These are phyloP conservation scores for Colletotrichum liriopes DNA, from an alignment of 2,329 filamentous ascomycete genomes.

Conservation along the genomic window DNA sequence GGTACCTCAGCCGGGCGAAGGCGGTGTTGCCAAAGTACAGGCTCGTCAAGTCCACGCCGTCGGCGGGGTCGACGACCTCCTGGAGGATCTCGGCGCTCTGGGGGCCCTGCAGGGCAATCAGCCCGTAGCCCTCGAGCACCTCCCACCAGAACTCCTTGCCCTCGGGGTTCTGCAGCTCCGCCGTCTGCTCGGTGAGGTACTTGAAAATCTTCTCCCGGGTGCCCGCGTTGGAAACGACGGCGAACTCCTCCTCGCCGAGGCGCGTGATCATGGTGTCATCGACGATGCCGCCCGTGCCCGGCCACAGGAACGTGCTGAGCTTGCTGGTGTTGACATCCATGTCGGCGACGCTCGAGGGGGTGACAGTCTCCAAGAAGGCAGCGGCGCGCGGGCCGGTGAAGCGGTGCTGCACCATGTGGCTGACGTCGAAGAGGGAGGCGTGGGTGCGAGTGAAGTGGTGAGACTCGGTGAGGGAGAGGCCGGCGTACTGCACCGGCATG, in stretches of 20 bases:
- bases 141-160: slow-evolving; percentile 77
- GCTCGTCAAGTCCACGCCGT: slow-evolving; percentile 70
- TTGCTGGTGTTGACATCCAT: slow-evolving; percentile 81
- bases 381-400: slow-evolving; percentile 86
- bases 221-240: slow-evolving; percentile 95
- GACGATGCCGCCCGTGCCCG: slow-evolving; percentile 88
- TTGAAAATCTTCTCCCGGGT: slow-evolving; percentile 90
- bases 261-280: slow-evolving; percentile 95
- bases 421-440: slow-evolving; percentile 94
- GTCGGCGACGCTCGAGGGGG: slow-evolving; percentile 79
- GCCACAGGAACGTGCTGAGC: slow-evolving; percentile 87
- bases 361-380: slow-evolving; percentile 86
- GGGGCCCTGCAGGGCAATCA: slow-evolving; percentile 93
- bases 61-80: slow-evolving; percentile 70
- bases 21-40: slow-evolving; percentile 88
- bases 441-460: slow-evolving; percentile 92
- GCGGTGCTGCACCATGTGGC: slow-evolving; percentile 95
- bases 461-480: slow-evolving; percentile 84
- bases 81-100: slow-evolving; percentile 79
- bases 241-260: slow-evolving; percentile 82
- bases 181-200: slow-evolving; percentile 81
- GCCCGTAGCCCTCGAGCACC: slow-evolving; percentile 79
- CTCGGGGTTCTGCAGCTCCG: slow-evolving; percentile 69
- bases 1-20: slow-evolving; percentile 75
- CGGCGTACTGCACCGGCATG: slow-evolving; percentile 93